Evolutionary conservation across 148 eudicot genomes (phyloP).

Genomic region (Chenopodium quinoa): DNA sequence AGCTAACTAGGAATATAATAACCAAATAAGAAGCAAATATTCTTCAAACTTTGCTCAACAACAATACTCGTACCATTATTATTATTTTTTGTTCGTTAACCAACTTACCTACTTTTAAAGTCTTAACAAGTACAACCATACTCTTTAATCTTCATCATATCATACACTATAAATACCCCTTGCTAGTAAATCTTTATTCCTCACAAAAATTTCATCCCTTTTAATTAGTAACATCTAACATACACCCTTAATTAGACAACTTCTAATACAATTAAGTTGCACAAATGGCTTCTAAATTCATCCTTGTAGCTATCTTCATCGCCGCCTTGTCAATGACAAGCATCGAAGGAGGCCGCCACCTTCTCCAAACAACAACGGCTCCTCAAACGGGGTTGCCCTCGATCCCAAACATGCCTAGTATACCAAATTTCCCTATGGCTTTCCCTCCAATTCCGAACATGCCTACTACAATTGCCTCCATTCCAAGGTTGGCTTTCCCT

Average conservation of each 20-base stretch:
- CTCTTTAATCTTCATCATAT: not conserved
- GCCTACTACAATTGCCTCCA: slow-evolving; percentile 12
- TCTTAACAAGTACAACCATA: not conserved
- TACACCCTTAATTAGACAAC: not conserved
- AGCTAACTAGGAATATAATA: not conserved
- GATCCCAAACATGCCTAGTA: slow-evolving; percentile 13
- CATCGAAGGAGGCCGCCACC: slow-evolving; percentile 19
- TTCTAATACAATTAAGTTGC: not conserved
- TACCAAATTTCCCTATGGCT: slow-evolving; percentile 5
- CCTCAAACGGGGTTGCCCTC: slow-evolving; percentile 3
- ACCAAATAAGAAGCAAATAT: not conserved
- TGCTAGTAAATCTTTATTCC: not conserved
- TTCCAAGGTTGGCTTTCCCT: slow-evolving; percentile 11
- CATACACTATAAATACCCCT: not conserved
- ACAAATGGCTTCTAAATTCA: slow-evolving; percentile 11
- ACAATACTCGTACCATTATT: not conserved
- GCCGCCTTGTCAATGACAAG: slow-evolving; percentile 1
- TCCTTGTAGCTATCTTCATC: slow-evolving; percentile 17
- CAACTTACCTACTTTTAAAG: slow-evolving; percentile 12
- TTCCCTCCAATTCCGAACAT: slow-evolving; percentile 11
- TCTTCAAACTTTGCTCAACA: slow-evolving; percentile 19
- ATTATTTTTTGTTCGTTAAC: not conserved
- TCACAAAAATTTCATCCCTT: slow-evolving; percentile 2
- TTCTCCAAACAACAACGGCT: slow-evolving; percentile 16
- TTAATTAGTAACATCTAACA: not conserved